Conservation (phyloP, 164 flowering plant species). For the Protea cynaroides region DNA sequence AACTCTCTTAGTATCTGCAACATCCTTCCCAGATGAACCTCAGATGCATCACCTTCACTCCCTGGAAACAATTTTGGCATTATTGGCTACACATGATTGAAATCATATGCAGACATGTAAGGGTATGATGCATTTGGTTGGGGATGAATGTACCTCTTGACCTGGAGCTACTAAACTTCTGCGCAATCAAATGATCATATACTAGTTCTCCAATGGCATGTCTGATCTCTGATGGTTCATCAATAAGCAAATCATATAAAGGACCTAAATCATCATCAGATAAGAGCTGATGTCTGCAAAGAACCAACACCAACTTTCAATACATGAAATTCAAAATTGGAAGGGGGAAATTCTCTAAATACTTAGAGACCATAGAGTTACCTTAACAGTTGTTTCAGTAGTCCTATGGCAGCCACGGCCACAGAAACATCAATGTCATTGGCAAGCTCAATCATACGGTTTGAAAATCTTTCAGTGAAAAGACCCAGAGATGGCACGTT, state of each 20-base stretch:
- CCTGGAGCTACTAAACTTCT: constrained; percentile 66
- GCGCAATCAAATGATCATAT: constrained; percentile 96
- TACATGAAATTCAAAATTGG: background rate
- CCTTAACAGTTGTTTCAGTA: constrained; percentile 89
- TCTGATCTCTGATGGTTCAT: constrained; percentile 85
- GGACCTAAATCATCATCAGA: constrained; percentile 92
- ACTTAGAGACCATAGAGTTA: constrained; percentile 14
- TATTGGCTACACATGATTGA: background rate
- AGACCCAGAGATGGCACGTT: constrained; percentile 88
- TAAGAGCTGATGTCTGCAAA: constrained; percentile 84
- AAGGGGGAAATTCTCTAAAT: background rate
- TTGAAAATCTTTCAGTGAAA: constrained; percentile 90
- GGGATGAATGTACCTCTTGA: constrained; percentile 37
- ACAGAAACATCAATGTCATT: constrained; percentile 96
- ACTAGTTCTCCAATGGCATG: constrained; percentile 95
- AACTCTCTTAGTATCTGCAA: constrained; percentile 88
- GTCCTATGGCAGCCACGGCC: constrained; percentile 96
- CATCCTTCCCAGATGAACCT: constrained; percentile 82
- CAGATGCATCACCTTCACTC: constrained; percentile 52
- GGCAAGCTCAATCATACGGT: constrained; percentile 96
- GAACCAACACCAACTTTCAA: constrained; percentile 5
- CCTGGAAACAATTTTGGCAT: constrained; percentile 35
- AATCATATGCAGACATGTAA: background rate
- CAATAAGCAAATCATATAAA: constrained; percentile 88
- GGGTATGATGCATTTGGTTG: background rate